phyloP scores from a whole-genome alignment of 495 filamentous ascomycete genomes.

The Friedmanniomyces simplex region DNA sequence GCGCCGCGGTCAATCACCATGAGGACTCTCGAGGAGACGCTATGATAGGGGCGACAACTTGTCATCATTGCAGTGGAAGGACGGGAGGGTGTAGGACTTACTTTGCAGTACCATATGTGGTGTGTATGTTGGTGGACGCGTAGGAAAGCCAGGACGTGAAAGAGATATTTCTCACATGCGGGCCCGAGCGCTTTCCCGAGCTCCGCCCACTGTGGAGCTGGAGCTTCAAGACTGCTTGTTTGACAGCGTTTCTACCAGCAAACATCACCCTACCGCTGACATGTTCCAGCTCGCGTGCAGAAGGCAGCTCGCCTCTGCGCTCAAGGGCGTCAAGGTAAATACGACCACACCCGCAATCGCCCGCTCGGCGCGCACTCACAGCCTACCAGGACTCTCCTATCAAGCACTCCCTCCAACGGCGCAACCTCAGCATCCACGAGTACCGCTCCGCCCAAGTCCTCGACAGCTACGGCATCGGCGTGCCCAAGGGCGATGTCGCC shows the following conservation, averaged over 20 bases:
- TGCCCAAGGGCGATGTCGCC: slow-evolving; percentile 80
- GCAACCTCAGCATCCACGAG: slow-evolving; percentile 91
- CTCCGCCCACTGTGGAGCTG: background rate
- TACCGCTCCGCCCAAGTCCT: slow-evolving; percentile 88
- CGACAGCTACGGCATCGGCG: slow-evolving; percentile 78
- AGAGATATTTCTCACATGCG: background rate
- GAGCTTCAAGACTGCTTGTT: background rate
- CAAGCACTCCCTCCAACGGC: slow-evolving; percentile 54
- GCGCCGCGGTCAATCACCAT: slow-evolving; percentile 87
- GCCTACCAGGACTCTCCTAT: slow-evolving; percentile 39
- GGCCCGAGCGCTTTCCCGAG: background rate
- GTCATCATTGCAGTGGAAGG: slow-evolving; percentile 17
- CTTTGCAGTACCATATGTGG: background rate
- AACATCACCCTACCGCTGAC: background rate
- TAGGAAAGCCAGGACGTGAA: background rate
- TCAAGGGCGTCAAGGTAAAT: slow-evolving; percentile 54
- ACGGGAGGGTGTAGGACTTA: background rate
- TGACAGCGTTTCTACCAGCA: background rate
- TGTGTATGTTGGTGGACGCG: background rate
- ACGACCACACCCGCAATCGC: slow-evolving; percentile 7
- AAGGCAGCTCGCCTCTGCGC: slow-evolving; percentile 54
- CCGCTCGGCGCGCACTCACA: slow-evolving; percentile 23
- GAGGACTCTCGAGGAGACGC: slow-evolving; percentile 15
- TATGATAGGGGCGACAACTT: slow-evolving; percentile 24
- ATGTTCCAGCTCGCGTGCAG: slow-evolving; percentile 71